These are phyloP conservation scores for Aspergillus glaucus DNA, from an alignment of 2,329 filamentous ascomycete genomes.

Conservation along the genomic window DNA sequence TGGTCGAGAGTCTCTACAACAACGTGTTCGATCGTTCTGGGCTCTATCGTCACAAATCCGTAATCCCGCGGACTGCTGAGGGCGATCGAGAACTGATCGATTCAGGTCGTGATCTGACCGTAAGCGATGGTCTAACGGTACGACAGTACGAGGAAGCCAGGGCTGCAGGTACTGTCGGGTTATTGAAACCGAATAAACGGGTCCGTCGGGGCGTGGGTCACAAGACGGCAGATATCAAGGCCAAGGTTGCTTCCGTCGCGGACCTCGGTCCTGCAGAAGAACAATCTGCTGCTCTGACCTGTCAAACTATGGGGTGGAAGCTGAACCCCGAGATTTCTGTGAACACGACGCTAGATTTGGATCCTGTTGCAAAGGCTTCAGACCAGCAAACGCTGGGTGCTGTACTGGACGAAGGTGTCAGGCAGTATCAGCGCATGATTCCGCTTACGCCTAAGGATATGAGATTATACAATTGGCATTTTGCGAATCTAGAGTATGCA, in stretches of 20 bases:
- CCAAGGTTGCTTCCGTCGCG: slow-evolving; percentile 41
- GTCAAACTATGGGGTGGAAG: slow-evolving; percentile 74
- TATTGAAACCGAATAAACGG: slow-evolving; percentile 38
- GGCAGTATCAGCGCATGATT: slow-evolving; percentile 76
- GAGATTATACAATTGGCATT: slow-evolving; percentile 92
- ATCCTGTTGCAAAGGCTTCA: slow-evolving; percentile 55
- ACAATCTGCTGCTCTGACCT: slow-evolving; percentile 68
- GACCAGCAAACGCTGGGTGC: slow-evolving; percentile 70
- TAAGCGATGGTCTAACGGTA: slow-evolving; percentile 66
- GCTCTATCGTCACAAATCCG: slow-evolving; percentile 75
- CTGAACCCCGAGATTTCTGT: slow-evolving; percentile 59
- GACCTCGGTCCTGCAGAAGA: slow-evolving; percentile 62
- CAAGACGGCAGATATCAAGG: slow-evolving; percentile 47
- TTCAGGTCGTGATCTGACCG: slow-evolving; percentile 69
- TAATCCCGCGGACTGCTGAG: slow-evolving; percentile 64
- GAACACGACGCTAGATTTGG: slow-evolving; percentile 65
- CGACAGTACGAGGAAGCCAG: slow-evolving; percentile 65
- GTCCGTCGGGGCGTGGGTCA: slow-evolving; percentile 41
- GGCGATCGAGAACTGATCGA: slow-evolving; percentile 79
- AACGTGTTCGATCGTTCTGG: slow-evolving; percentile 89
- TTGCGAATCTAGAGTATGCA: slow-evolving; percentile 95
- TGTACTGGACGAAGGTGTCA: slow-evolving; percentile 87
- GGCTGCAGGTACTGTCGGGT: slow-evolving; percentile 49
- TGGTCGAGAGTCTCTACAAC: slow-evolving; percentile 89
- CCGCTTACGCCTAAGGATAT: slow-evolving; percentile 81